Conservation (phyloP, 306 rosid genomes). For the Trifolium fragiferum region DNA sequence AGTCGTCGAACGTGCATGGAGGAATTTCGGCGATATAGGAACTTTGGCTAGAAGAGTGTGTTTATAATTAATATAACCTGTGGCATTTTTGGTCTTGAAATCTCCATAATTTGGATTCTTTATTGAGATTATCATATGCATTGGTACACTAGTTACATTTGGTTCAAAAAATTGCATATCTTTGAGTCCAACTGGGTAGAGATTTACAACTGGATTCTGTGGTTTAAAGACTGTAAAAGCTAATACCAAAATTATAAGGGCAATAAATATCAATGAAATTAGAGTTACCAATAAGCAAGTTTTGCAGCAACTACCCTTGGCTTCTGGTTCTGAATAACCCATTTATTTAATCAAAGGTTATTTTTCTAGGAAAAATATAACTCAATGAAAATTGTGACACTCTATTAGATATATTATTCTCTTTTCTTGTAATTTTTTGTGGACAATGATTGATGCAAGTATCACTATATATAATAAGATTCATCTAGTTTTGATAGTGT, state of each 20-base stretch:
- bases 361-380: background rate
- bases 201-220: constrained; percentile 45
- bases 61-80: constrained; percentile 32
- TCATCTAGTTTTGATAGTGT: background rate
- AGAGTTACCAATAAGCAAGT: constrained; percentile 29
- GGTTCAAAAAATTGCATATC: background rate
- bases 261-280: constrained; percentile 36
- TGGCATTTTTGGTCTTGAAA: constrained; percentile 34
- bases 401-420: background rate
- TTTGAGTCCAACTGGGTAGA: constrained; percentile 42
- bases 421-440: background rate
- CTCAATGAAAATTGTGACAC: background rate
- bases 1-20: constrained; percentile 37
- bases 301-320: constrained; percentile 46
- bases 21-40: background rate
- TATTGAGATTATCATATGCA: constrained; percentile 46
- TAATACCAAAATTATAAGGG: constrained; percentile 34
- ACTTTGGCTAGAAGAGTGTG: constrained; percentile 35
- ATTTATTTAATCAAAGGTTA: background rate
- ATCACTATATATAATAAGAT: constrained; percentile 9
- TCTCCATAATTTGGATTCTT: constrained; percentile 50
- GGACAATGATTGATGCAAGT: background rate
- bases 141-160: constrained; percentile 9
- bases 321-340: background rate
- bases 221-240: constrained; percentile 51